Evolutionary conservation across 352 stramenopile species (phyloP).

Genomic region (Paralagenidium karlingii): DNA sequence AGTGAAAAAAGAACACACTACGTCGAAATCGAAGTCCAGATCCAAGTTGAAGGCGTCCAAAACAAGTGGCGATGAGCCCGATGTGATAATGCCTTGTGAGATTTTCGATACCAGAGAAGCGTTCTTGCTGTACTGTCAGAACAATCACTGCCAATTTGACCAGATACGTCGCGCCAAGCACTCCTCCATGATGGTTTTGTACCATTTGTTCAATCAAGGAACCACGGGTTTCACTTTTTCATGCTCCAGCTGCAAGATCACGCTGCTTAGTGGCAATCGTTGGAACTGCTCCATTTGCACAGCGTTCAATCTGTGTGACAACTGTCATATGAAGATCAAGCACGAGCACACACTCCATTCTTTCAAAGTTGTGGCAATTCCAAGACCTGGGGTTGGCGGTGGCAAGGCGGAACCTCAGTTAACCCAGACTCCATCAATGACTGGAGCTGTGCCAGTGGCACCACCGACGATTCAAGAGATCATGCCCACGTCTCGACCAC

Average conservation of each 20-base stretch:
- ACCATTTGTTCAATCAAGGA: slow-evolving; percentile 87
- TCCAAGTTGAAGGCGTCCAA: slow-evolving; percentile 6
- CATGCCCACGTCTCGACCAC: no score
- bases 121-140: slow-evolving; percentile 84
- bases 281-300: slow-evolving; percentile 95
- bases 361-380: slow-evolving; percentile 87
- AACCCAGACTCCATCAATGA: no score
- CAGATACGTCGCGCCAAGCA: slow-evolving; percentile 74
- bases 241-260: slow-evolving; percentile 89
- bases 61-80: slow-evolving; percentile 48
- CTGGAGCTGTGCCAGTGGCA: no score
- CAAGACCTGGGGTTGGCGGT: slow-evolving; percentile 26
- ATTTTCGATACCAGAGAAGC: slow-evolving; percentile 90
- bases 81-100: slow-evolving; percentile 96
- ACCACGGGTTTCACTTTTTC: slow-evolving; percentile 96
- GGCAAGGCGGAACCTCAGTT: slow-evolving; percentile 20
- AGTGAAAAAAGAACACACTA: slow-evolving; percentile 9
- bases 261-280: slow-evolving; percentile 90
- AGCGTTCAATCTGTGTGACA: slow-evolving; percentile 93
- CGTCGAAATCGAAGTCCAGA: slow-evolving; percentile 22
- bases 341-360: slow-evolving; percentile 87
- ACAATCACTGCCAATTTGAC: slow-evolving; percentile 79
- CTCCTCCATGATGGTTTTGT: slow-evolving; percentile 78
- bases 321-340: slow-evolving; percentile 89
- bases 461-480: no score